Evolutionary conservation across 768 basidiomycete genomes (phyloP), one percentile per base, ranked within the genome.

Genomic region (Boletus sp.): DNA sequence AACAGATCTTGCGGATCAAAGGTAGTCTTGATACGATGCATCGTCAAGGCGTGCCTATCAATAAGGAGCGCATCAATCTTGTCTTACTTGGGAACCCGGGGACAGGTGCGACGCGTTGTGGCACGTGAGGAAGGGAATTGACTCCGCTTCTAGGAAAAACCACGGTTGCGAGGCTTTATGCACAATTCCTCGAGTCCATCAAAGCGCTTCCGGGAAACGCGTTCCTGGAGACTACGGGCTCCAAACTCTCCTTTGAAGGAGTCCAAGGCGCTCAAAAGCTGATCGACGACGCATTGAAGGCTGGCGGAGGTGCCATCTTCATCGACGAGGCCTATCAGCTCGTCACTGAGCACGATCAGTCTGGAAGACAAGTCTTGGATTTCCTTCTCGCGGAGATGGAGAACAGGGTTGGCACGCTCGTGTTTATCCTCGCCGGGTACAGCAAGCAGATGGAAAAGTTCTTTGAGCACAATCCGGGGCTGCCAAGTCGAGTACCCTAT

Each of bases 261-360:
- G 80, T 88, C 0, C 56, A 64, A 25, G 81, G 76, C 2, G 73
- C 75, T 1, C 77, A 84, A 65, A 80, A 80, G 50, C 61, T 76
- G n/a, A 60, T 88, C 14, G 79, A 84, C 23, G 67, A 70, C 0
- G 71, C 83, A 1, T 40, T 81, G 15, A 75, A 75, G 4, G 77
- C 68, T 0, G 87, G 85, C 0, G 87, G 87, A 35, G 87, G 87
- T 0, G 73, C 79, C 11, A 77, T 89, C 45, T 89, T 89, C 66
- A 72, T 88, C 38, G 87, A 89, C 61, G 88, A 89, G 60, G 85
- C 87, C 1, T 89, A 89, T 56, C 88, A 87, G 49, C 76, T 89
- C 10, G 78, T 80, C 1, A 73, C 70, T 42, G 71, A 74, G 30
- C 69, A 80, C 58, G 83, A 78, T 53, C 65, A 65, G 19, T 72